Percentiles rank a stretch among this genome's conserved stretches.
Evolutionary conservation across 495 filamentous ascomycete genomes (phyloP).

Genomic region (Thermochaetoides thermophila): DNA sequence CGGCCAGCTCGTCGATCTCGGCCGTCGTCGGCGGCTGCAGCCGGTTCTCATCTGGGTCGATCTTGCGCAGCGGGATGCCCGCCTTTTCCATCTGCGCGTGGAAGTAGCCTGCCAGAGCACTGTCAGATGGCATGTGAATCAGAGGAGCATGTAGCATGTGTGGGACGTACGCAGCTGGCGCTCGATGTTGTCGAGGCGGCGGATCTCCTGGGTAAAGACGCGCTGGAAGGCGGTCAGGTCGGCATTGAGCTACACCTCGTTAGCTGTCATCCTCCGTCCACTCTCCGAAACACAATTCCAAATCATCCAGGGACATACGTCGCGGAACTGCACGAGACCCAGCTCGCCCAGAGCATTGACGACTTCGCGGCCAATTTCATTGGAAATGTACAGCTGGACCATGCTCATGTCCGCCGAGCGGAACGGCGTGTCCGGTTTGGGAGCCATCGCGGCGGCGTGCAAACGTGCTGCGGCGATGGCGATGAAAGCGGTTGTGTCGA

Average conservation of each 20-base stretch:
- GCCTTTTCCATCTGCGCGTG: slow-evolving; percentile 88
- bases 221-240: slow-evolving; percentile 89
- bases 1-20: slow-evolving; percentile 89
- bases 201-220: slow-evolving; percentile 94
- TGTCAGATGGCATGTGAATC: slow-evolving; percentile 1
- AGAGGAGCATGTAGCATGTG: background rate
- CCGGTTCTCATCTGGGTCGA: slow-evolving; percentile 72
- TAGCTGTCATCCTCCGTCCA: no score
- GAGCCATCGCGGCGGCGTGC: slow-evolving; percentile 32
- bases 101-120: slow-evolving; percentile 56
- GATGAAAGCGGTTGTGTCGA: slow-evolving; percentile 1
- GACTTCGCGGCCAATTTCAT: slow-evolving; percentile 95
- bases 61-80: slow-evolving; percentile 62
- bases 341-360: slow-evolving; percentile 93
- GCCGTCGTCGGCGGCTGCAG: slow-evolving; percentile 74
- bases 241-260: slow-evolving; percentile 82
- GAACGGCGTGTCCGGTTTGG: slow-evolving; percentile 80
- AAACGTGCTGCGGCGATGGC: slow-evolving; percentile 8
- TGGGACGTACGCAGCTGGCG: slow-evolving; percentile 70
- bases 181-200: slow-evolving; percentile 93
- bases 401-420: slow-evolving; percentile 99
- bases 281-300: no score
- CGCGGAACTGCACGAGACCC: slow-evolving; percentile 88
- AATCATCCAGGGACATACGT: slow-evolving; percentile 62
- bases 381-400: slow-evolving; percentile 97